phyloP scores from a whole-genome alignment of 345 rosid genomes.

The Carallia pectinifolia region DNA sequence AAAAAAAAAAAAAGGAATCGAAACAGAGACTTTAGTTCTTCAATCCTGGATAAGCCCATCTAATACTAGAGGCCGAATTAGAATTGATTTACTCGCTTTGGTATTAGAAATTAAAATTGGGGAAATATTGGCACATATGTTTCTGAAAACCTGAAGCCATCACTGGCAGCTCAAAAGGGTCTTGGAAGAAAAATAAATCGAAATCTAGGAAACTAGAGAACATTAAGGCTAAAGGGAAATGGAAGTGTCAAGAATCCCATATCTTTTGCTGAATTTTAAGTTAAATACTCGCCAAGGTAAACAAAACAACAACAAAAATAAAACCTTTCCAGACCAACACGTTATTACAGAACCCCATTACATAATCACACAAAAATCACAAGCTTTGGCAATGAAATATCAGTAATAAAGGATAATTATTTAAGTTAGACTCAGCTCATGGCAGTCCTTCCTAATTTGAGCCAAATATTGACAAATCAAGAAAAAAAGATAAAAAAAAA shows the following conservation, averaged over 20 bases:
- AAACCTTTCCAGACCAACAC: not conserved
- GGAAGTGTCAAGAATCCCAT: not conserved
- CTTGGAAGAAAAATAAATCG: conserved; percentile 3
- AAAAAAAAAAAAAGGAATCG: no score
- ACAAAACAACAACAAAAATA: not conserved
- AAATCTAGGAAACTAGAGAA: not conserved
- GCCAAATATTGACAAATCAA: not conserved
- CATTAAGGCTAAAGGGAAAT: not conserved
- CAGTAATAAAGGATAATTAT: not conserved
- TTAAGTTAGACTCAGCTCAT: not conserved
- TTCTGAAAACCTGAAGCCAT: no score
- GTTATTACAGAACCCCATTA: not conserved
- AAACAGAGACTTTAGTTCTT: not conserved
- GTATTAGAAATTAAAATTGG: no score
- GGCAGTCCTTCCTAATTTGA: not conserved
- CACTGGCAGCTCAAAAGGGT: not conserved
- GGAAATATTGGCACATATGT: no score
- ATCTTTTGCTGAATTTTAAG: not conserved
- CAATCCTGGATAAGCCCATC: no score
- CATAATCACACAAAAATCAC: not conserved
- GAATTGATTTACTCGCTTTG: no score
- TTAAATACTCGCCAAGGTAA: not conserved
- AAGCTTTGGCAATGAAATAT: not conserved
- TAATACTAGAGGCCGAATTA: no score
- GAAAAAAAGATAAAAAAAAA: not conserved